phyloP scores from a whole-genome alignment of 1,284 basidiomycete genomes.

The Puccinia hordei region DNA sequence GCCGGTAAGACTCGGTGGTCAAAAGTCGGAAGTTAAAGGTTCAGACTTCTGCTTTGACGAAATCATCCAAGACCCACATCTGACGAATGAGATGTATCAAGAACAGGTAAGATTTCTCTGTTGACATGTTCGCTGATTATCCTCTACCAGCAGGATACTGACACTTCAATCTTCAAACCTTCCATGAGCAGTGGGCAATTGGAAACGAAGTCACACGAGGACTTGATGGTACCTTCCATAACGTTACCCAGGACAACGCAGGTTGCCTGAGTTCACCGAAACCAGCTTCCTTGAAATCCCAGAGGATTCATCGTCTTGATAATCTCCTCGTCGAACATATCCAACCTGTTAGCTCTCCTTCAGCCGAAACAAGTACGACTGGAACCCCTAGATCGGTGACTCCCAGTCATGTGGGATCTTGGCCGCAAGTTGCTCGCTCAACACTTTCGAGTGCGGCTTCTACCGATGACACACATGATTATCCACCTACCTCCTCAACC shows the following conservation, averaged over 20 bases:
- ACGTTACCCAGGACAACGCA: neutral
- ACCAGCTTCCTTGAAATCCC: neutral
- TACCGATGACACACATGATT: constrained; percentile 13
- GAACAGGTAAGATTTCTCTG: constrained; percentile 9
- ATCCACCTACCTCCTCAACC: constrained; percentile 18
- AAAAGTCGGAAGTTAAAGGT: neutral
- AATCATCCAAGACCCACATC: constrained; percentile 19
- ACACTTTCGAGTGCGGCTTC: neutral
- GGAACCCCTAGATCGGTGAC: neutral
- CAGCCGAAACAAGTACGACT: neutral
- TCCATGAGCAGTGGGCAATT: constrained; percentile 30
- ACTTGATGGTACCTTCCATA: constrained; percentile 24
- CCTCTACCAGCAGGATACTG: neutral
- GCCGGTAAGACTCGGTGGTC: neutral
- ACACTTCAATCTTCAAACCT: neutral
- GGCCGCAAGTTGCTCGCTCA: neutral
- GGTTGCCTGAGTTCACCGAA: neutral
- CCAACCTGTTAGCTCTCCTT: too few species aligned
- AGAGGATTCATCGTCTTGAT: neutral
- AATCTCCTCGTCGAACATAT: neutral
- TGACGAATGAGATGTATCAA: constrained; percentile 36
- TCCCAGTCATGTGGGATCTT: constrained; percentile 1
- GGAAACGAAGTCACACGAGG: constrained; percentile 19
- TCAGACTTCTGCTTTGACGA: constrained; percentile 22
- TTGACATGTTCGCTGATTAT: neutral